These are phyloP conservation scores for Globisporangium paddicum DNA, from an alignment of 352 stramenopile species.

Conservation along the genomic window DNA sequence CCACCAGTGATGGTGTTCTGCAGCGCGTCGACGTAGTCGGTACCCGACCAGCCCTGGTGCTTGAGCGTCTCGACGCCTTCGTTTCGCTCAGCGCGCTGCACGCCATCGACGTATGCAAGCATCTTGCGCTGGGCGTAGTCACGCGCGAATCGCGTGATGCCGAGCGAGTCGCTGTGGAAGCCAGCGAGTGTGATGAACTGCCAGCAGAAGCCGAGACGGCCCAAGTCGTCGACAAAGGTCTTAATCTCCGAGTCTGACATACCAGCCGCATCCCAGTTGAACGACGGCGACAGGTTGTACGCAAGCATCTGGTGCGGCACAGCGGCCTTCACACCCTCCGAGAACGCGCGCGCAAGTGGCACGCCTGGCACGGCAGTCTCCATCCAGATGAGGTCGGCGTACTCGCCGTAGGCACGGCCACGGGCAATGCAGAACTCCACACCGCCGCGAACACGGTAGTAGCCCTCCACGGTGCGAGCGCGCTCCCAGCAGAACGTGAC, in stretches of 20 bases:
- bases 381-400: slow-evolving; percentile 99
- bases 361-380: slow-evolving; percentile 95
- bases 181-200: slow-evolving; percentile 99
- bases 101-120: slow-evolving; percentile 96
- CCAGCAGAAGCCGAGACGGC: slow-evolving; percentile 95
- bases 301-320: slow-evolving; percentile 96
- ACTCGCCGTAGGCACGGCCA: slow-evolving; percentile 92
- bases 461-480: slow-evolving; percentile 95
- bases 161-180: slow-evolving; percentile 97
- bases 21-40: slow-evolving; percentile 95
- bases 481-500: slow-evolving; percentile 96
- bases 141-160: slow-evolving; percentile 93
- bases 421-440: slow-evolving; percentile 97
- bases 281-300: slow-evolving; percentile 98
- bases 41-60: slow-evolving; percentile 98
- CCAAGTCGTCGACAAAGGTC: slow-evolving; percentile 95
- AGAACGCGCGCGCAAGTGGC: slow-evolving; percentile 92
- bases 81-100: slow-evolving; percentile 95
- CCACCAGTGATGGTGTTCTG: slow-evolving; percentile 95
- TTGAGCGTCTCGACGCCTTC: slow-evolving; percentile 95
- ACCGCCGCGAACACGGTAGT: slow-evolving; percentile 94
- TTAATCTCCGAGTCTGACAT: slow-evolving; percentile 94
- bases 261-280: slow-evolving; percentile 98
- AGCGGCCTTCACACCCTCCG: slow-evolving; percentile 89
- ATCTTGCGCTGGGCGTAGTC: slow-evolving; percentile 89